These are phyloP conservation scores for Salix koriyanagi DNA, from an alignment of 345 rosid species.

Conservation along the genomic window DNA sequence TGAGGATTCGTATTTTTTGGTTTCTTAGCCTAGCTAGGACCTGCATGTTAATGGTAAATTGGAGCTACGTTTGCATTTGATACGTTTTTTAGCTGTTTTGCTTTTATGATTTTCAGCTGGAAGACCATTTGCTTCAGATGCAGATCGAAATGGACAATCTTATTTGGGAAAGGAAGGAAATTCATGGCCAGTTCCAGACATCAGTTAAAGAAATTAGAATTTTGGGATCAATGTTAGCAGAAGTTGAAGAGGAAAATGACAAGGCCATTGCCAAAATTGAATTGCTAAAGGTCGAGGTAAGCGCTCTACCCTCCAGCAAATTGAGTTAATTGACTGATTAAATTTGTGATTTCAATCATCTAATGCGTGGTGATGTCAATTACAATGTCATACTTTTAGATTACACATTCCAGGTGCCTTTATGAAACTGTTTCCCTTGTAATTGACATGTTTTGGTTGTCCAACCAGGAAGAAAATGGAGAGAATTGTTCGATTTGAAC, in stretches of 20 bases:
- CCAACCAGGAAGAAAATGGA: too few species aligned
- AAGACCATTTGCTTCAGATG: slow-evolving; percentile 43
- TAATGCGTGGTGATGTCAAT: too few species aligned
- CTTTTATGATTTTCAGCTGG: slow-evolving; percentile 51
- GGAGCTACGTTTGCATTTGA: neutral
- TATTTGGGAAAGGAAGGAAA: slow-evolving; percentile 50
- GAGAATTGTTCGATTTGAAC: too few species aligned
- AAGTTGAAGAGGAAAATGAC: slow-evolving; percentile 68
- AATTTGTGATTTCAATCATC: too few species aligned
- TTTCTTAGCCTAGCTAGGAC: too few species aligned
- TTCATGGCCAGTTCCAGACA: slow-evolving; percentile 44
- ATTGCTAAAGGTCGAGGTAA: slow-evolving; percentile 61
- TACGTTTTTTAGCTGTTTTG: neutral
- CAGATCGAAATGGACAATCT: slow-evolving; percentile 53
- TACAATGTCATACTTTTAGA: too few species aligned
- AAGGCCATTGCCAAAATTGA: slow-evolving; percentile 49
- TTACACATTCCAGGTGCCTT: too few species aligned
- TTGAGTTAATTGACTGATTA: too few species aligned
- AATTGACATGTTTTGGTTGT: too few species aligned
- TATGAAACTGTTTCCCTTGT: too few species aligned
- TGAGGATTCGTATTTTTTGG: neutral
- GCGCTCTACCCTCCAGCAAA: too few species aligned
- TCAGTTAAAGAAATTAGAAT: slow-evolving; percentile 46
- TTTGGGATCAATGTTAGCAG: slow-evolving; percentile 51
- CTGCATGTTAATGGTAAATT: neutral